These are phyloP conservation scores for Lachnellula suecica DNA, from an alignment of 2,329 filamentous ascomycete species.

Conservation along the genomic window DNA sequence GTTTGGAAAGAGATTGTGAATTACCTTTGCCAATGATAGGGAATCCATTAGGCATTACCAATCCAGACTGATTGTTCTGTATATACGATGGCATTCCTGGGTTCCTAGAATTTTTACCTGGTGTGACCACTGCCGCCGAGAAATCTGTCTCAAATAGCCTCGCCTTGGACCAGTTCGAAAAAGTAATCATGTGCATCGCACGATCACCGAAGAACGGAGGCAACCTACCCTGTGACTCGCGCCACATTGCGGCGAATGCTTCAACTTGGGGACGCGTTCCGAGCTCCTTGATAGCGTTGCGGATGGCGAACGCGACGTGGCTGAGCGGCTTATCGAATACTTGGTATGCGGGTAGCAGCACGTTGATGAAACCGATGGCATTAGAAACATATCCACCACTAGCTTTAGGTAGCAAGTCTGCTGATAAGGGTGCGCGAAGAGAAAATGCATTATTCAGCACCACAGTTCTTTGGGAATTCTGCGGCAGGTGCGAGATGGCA, in stretches of 20 bases:
- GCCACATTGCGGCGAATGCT: conserved; percentile 33
- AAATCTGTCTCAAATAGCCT: conserved; percentile 40
- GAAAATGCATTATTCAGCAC: conserved; percentile 41
- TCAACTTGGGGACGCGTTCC: conserved; percentile 36
- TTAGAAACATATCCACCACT: conserved; percentile 32
- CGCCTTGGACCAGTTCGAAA: conserved; percentile 41
- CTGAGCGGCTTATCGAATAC: conserved; percentile 31
- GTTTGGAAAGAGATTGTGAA: no score
- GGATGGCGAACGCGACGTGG: conserved; percentile 29
- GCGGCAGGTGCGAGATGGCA: conserved; percentile 23
- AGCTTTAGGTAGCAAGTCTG: conserved; percentile 30
- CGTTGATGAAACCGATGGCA: conserved; percentile 27
- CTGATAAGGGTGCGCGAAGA: conserved; percentile 32
- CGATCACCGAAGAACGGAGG: conserved; percentile 35
- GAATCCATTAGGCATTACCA: no score
- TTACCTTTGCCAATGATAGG: no score
- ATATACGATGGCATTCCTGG: no score
- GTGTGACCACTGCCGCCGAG: conserved; percentile 22
- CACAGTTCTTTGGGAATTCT: conserved; percentile 30
- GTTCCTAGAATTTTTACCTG: no score
- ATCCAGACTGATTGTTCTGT: no score
- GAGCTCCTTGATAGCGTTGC: conserved; percentile 36
- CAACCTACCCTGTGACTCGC: conserved; percentile 20
- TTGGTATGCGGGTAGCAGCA: conserved; percentile 23
- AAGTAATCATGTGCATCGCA: conserved; percentile 33